These are phyloP conservation scores for Debaryomyces prosopidis DNA, from an alignment of 805 yeast genomes.

Conservation along the genomic window DNA sequence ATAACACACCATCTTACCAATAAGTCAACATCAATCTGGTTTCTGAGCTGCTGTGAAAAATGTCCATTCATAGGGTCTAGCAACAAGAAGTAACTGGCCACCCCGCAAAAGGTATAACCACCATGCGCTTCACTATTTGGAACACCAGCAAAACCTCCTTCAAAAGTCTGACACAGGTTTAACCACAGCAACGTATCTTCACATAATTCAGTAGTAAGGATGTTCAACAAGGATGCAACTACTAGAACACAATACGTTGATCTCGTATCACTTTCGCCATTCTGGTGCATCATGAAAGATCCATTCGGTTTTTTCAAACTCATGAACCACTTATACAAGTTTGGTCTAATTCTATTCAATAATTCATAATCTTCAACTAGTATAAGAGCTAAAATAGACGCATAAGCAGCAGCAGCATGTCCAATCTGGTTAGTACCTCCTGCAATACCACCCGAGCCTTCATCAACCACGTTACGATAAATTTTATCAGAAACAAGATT, in stretches of 20 bases:
- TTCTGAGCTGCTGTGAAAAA: conserved; percentile 9
- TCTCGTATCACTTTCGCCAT: conserved; percentile 85
- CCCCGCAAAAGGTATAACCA: conserved; percentile 91
- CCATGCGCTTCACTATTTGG: conserved; percentile 91
- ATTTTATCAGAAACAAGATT: conserved; percentile 25
- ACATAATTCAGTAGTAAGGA: conserved; percentile 60
- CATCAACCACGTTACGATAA: conserved; percentile 22
- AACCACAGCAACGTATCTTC: conserved; percentile 62
- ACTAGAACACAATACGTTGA: conserved; percentile 86
- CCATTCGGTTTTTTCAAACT: conserved; percentile 68
- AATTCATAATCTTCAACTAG: conserved; percentile 42
- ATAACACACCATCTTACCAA: conserved; percentile 67
- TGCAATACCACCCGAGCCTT: conserved; percentile 61
- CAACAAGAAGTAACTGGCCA: conserved; percentile 58
- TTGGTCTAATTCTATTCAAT: conserved; percentile 30
- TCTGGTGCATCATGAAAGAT: conserved; percentile 68
- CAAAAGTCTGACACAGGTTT: conserved; percentile 76
- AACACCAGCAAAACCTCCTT: conserved; percentile 91
- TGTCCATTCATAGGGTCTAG: conserved; percentile 32
- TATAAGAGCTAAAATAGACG: conserved; percentile 66
- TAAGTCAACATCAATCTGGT: conserved; percentile 44
- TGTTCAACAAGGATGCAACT: conserved; percentile 63
- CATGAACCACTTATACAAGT: conserved; percentile 65
- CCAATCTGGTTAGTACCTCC: conserved; percentile 85
- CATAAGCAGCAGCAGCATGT: conserved; percentile 84